Conservation (phyloP, 208 protist genomes). For the Crithidia sp. region DNA sequence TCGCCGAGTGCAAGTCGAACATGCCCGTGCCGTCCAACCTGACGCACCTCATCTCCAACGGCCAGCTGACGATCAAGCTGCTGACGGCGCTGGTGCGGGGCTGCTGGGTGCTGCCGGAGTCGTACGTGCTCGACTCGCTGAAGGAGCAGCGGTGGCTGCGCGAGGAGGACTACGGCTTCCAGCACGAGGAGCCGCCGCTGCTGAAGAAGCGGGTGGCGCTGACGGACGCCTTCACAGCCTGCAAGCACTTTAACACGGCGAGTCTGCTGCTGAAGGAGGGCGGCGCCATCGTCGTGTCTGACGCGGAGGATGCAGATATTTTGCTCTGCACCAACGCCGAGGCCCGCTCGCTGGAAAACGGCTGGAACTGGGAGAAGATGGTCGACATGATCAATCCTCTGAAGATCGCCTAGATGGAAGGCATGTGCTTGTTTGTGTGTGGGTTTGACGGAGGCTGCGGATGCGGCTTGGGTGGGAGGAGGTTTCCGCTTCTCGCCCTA, state of each 20-base stretch:
- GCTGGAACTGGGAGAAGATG: conserved; percentile 83
- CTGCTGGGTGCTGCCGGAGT: conserved; percentile 86
- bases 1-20: conserved; percentile 87
- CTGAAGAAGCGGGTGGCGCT: conserved; percentile 67
- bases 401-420: conserved; percentile 42
- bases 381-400: conserved; percentile 86
- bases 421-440: too few relatives aligned
- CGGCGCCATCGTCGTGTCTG: conserved; percentile 59
- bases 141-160: conserved; percentile 57
- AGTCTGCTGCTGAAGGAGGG: conserved; percentile 74
- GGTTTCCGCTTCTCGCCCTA: too few relatives aligned
- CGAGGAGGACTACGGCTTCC: conserved; percentile 84
- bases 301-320: conserved; percentile 54
- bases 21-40: conserved; percentile 81
- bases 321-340: conserved; percentile 83
- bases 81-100: conserved; percentile 83
- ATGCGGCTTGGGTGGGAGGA: too few relatives aligned
- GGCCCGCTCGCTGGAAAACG: conserved; percentile 26
- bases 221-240: conserved; percentile 65
- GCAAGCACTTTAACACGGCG: conserved; percentile 77
- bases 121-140: conserved; percentile 76
- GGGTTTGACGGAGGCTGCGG: too few relatives aligned
- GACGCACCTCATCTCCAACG: conserved; percentile 89
- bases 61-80: conserved; percentile 88
- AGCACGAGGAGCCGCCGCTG: conserved; percentile 78